Percentiles rank a stretch among this genome's conserved stretches.
phyloP scores from a whole-genome alignment of 768 basidiomycete species.

The Cystofilobasidium bisporidii region DNA sequence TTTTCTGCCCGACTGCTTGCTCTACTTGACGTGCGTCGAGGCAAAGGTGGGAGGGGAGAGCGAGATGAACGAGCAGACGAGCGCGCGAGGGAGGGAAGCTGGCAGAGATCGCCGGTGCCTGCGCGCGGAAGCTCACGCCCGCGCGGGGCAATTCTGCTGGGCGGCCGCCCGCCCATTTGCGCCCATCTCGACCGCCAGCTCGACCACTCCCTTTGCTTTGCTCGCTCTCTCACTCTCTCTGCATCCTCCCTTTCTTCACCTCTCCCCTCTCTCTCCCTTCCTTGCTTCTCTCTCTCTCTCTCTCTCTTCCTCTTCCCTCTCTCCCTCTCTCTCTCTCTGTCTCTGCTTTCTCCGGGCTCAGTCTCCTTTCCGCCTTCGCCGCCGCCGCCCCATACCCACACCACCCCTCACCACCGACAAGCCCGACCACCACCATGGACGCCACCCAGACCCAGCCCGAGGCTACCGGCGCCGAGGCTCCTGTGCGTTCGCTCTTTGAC shows the following conservation, averaged over 20 bases:
- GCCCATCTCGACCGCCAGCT: no score
- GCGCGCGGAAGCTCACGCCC: no score
- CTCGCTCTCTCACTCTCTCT: constrained; percentile 43
- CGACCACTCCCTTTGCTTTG: constrained; percentile 37
- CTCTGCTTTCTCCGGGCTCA: background rate
- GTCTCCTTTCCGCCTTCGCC: constrained; percentile 14
- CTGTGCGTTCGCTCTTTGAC: constrained; percentile 6
- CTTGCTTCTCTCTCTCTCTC: constrained; percentile 31
- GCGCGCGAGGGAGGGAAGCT: no score
- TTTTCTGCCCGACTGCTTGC: no score
- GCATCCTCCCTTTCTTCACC: constrained; percentile 35
- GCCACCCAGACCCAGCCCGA: constrained; percentile 15
- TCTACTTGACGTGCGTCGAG: no score
- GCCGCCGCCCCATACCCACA: background rate
- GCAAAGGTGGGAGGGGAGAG: no score
- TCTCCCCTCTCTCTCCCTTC: constrained; percentile 41
- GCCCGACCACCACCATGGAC: background rate
- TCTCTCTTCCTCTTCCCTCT: constrained; percentile 20
- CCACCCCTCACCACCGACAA: background rate
- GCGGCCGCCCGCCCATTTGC: no score
- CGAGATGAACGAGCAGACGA: no score
- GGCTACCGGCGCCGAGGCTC: constrained; percentile 16
- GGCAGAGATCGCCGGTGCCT: no score
- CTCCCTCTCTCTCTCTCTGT: constrained; percentile 30
- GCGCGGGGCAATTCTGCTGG: no score